Conservation (phyloP, 139 green algal genomes). For the Micractinium sp. region DNA sequence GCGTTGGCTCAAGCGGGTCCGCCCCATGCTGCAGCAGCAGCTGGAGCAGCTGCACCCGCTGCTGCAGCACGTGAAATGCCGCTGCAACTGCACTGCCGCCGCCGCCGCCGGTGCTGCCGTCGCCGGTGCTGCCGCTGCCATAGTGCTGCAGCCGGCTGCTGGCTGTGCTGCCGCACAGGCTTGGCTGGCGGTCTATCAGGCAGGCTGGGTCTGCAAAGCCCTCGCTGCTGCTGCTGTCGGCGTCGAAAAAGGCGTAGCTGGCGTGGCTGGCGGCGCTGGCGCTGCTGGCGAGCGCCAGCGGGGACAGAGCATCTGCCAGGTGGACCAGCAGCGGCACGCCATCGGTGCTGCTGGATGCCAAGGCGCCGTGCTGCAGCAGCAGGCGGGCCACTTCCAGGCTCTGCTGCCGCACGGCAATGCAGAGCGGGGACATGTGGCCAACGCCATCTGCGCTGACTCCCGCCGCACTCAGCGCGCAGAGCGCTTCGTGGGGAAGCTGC, state of each 20-base stretch:
- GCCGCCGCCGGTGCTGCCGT: too few species aligned
- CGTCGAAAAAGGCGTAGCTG: background rate
- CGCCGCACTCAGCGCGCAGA: background rate
- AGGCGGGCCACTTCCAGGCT: background rate
- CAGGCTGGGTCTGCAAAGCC: background rate
- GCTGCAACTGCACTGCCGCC: background rate
- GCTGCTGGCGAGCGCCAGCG: background rate
- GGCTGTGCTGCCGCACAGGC: background rate
- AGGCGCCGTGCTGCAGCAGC: slow-evolving; percentile 13
- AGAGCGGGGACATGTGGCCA: background rate
- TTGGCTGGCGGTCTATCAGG: too few species aligned
- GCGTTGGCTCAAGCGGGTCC: background rate
- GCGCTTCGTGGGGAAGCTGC: background rate
- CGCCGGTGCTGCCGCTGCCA: background rate
- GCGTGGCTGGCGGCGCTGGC: background rate
- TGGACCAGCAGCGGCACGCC: slow-evolving; percentile 5
- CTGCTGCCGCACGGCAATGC: slow-evolving; percentile 1
- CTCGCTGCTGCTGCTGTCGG: background rate
- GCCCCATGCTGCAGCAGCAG: background rate
- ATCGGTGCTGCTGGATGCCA: background rate
- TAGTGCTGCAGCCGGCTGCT: background rate
- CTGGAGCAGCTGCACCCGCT: slow-evolving; percentile 4
- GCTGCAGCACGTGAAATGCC: background rate
- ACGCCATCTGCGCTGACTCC: background rate
- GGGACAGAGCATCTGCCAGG: background rate